Conservation (phyloP, 2,329 filamentous ascomycete genomes). For the Microsporum audouinii region DNA sequence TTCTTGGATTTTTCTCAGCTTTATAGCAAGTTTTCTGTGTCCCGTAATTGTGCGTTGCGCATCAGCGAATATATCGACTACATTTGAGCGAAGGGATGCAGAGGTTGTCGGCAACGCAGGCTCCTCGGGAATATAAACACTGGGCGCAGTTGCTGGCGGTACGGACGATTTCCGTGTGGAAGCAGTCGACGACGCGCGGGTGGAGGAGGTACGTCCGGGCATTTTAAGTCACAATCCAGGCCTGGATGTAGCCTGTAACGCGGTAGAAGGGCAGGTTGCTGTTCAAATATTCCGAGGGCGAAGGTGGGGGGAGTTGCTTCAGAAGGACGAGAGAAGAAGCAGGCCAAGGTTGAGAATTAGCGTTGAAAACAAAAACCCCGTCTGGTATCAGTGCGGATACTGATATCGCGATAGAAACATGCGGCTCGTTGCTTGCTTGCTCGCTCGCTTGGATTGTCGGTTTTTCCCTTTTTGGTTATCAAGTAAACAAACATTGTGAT, state of each 20-base stretch:
- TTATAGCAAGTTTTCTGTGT: slow-evolving; percentile 80
- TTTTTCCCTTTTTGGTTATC: not conserved
- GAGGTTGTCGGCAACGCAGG: slow-evolving; percentile 27
- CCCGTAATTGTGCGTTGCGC: slow-evolving; percentile 83
- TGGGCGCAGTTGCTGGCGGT: slow-evolving; percentile 61
- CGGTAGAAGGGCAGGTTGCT: not conserved
- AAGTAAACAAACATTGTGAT: slow-evolving; percentile 5
- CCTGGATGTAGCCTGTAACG: not conserved
- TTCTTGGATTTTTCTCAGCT: slow-evolving; percentile 81
- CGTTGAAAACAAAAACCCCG: not conserved
- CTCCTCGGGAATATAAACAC: slow-evolving; percentile 53
- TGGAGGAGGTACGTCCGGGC: slow-evolving; percentile 29
- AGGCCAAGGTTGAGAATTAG: not conserved
- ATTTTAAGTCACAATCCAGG: slow-evolving; percentile 17
- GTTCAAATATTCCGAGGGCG: not conserved
- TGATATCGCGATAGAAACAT: not conserved
- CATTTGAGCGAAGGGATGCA: slow-evolving; percentile 56
- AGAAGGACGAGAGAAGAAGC: not conserved
- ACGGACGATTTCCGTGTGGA: slow-evolving; percentile 30
- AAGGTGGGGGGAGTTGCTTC: not conserved
- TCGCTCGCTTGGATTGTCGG: not conserved
- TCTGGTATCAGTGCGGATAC: not conserved
- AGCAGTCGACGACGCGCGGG: slow-evolving; percentile 24
- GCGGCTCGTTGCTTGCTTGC: not conserved
- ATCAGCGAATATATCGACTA: slow-evolving; percentile 63